phyloP scores from a whole-genome alignment of 192 early-diverging fungal genomes.

The Coemansia asiatica region DNA sequence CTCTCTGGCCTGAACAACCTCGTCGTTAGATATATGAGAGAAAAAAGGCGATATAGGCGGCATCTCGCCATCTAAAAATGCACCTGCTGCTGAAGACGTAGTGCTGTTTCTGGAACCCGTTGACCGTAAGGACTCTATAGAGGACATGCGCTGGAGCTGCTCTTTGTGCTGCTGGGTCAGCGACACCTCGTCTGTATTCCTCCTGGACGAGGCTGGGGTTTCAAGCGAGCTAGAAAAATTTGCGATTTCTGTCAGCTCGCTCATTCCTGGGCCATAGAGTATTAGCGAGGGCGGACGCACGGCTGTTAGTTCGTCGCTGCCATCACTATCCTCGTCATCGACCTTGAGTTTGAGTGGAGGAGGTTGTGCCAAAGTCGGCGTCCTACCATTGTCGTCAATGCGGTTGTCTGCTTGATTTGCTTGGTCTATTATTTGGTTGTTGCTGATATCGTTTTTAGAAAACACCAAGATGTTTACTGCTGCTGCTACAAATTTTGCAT shows the following conservation, averaged over 20 bases:
- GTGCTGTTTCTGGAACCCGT: neutral
- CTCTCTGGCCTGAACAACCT: slow-evolving; percentile 25
- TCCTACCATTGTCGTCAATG: too few species aligned
- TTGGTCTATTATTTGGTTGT: too few species aligned
- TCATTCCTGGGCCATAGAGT: neutral
- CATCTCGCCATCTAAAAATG: slow-evolving; percentile 34
- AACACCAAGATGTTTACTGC: too few species aligned
- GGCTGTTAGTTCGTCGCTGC: slow-evolving; percentile 17
- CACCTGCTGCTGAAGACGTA: neutral
- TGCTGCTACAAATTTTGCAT: neutral
- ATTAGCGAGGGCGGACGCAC: slow-evolving; percentile 29
- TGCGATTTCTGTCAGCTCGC: slow-evolving; percentile 2
- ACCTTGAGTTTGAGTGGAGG: too few species aligned
- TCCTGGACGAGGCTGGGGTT: slow-evolving; percentile 39
- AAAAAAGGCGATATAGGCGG: slow-evolving; percentile 51
- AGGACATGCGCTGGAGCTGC: slow-evolving; percentile 1
- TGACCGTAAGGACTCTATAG: neutral
- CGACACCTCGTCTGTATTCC: slow-evolving; percentile 38
- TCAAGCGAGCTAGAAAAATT: slow-evolving; percentile 8
- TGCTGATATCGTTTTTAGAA: too few species aligned
- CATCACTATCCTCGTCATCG: neutral
- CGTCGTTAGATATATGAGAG: slow-evolving; percentile 19
- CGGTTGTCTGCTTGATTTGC: too few species aligned
- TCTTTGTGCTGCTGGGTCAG: slow-evolving; percentile 20
- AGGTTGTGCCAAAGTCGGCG: too few species aligned